Evolutionary conservation across 352 stramenopile genomes (phyloP), one percentile per base, ranked within the genome.

Genomic region (Pythium chondricola): DNA sequence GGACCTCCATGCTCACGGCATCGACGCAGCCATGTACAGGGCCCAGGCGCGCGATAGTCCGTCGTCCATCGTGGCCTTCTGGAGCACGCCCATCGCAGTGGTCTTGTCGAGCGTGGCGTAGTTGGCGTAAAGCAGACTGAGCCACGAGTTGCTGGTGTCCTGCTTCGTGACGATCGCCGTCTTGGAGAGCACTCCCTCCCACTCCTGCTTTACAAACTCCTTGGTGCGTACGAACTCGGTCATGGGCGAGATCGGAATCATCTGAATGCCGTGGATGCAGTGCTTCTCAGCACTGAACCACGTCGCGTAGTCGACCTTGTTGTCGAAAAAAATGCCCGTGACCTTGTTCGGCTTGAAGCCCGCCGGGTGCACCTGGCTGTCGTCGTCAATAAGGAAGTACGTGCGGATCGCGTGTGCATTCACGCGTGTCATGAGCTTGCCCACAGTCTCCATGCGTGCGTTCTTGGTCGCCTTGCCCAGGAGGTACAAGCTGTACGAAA

Each of bases 41-140:
- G 81, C 81, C 81, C 81, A 92, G 17, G 81, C 85, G n/a, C 68
- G 75, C 18, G 81, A 82, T 35, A 92, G 74, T 0, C 81, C 81
- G 49, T 89, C 67, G 65, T 88, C 79, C 63, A 92, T 71, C 4
- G 60, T 45, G 33, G 61, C 71, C 16, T 75, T 60, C 53, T 82
- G 68, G 35, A 92, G 75, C 48, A 80, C 69, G 2, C 54, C 27
- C 20, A 88, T 41, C 1, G 77, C 69, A 2, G 46, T 35, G 0
- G 51, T 40, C 57, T 87, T 71, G 48, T 59, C 43, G 52, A 89
- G 33, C 4, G 58, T 63, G 32, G 80, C 80, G 46, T 88, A 88
- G 61, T 85, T 92, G 51, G 74, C 58, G 33, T 77, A 87, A 33
- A 92, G 52, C 27, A 92, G 55, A 29, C 75, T 88, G 3, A 84